Base-by-base conservation (phyloP, 73 alveolate species). In the Paramecium tetraurelia region DNA sequence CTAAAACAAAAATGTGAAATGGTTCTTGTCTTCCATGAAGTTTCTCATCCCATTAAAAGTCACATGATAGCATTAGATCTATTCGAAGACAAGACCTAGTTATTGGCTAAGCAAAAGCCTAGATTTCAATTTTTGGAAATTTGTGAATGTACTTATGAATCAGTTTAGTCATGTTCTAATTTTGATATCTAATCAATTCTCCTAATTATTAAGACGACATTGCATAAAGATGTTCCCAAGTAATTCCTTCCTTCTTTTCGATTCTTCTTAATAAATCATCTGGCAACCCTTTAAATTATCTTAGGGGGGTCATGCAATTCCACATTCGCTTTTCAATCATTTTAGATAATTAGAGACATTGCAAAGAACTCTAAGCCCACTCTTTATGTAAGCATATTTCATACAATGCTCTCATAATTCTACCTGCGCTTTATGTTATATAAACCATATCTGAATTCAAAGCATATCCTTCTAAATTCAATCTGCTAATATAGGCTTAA, bases 261-360 rank as follows among this genome's bases (percentile, higher is more conserved):
- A 96, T 94, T 92, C 97, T 97, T 86, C 98, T 95, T 40, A 97
- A 92, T 18, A 98, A 92, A 48, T 94, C 97, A 70, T 96, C 99
- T 1, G 97, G 98, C 85, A 85, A 92, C 89, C 87, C 97, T 89
- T 98, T 97, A 94, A 98, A 99, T 93, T 99, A 98, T 59, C 99
- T 96, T 89, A 99, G 92, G 5, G 99, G 99, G 8, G 99, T 97
- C 99, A 98, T 98, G n/a, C 99, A 95, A 76, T 97, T 96, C 99
- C 99, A 99, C 98, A 98, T 96, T 85, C 99, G 87, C 93, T 97
- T 98, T 93, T 98, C 99, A 58, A 98, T 97, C 99, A 98, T 99
- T 95, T 98, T 98, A 22, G 89, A 70, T 20, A 89, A 50, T 29
- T 53, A 20, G 7, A 89, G 41, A 40, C 92, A 77, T 70, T 89